Evolutionary conservation across 768 basidiomycete genomes (phyloP), one percentile per base, ranked within the genome.

Genomic region (Pulveroboletus sp.): DNA sequence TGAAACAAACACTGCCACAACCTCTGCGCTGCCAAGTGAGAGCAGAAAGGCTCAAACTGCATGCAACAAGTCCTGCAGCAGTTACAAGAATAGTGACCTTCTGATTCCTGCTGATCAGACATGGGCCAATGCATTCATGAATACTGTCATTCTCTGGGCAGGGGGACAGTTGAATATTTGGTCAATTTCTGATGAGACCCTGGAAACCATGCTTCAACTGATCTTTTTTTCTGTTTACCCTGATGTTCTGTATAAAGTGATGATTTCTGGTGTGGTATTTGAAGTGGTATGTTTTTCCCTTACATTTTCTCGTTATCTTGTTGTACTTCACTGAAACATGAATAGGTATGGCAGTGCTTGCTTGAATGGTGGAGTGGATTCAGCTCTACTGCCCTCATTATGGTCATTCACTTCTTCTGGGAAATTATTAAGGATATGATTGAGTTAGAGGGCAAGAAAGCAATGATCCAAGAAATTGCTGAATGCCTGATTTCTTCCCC

Each of bases 311-410:
- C 16, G 11, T 26, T 24, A 12, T 12, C 20, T 24, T 9, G 10
- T 41, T 23, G 2, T 6, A 24, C 12, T 41, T 40, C 19, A 17
- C 44, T 34, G 12, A 40, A 40, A 34, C 11, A 19, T 14, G 5
- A 5, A 51, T 42, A 51, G 45, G 50, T 23, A 8, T 47, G 26
- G 27, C 45, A 51, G 39, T 14, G 23, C 6, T 27, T 51, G 39
- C 32, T 36, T 12, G 44, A 50, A 24, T 50, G 49, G 43, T 17
- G 8, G n/a, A 50, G 37, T 17, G 49, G 42, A 34, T 45, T 50
- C 2, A 20, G 44, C n/a, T 40, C 44, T 1, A 46, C 38, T 6
- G 30, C 50, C 3, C 44, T 50, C 3, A 6, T 40, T 4, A 50
- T 41, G 44, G 6, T 7, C 5, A 34, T 46, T 3, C 44, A 50